These are phyloP conservation scores for Hippophae tibetana DNA, from an alignment of 306 rosid genomes.

Conservation along the genomic window DNA sequence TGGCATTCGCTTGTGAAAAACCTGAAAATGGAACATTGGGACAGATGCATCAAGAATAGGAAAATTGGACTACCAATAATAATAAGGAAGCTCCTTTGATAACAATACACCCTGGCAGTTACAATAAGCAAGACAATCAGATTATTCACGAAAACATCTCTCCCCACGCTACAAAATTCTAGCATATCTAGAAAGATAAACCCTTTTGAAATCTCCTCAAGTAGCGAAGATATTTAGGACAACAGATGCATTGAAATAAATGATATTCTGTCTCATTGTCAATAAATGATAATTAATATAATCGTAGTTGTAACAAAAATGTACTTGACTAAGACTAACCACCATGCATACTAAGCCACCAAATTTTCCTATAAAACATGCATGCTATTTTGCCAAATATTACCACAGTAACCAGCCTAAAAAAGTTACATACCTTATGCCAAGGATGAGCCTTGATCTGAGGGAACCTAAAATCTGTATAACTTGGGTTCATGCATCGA, in stretches of 20 bases:
- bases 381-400: neutral
- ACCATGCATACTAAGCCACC: neutral
- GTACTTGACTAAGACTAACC: neutral
- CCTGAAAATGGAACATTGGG: constrained; percentile 33
- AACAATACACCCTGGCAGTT: too few relatives aligned
- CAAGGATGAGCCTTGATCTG: constrained; percentile 96
- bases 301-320: too few relatives aligned
- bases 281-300: too few relatives aligned
- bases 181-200: neutral
- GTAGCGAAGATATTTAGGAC: neutral
- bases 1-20: constrained; percentile 90
- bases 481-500: constrained; percentile 95
- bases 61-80: neutral
- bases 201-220: neutral
- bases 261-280: too few relatives aligned
- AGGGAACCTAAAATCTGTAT: constrained; percentile 84
- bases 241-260: too few relatives aligned
- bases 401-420: neutral
- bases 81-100: constrained; percentile 1
- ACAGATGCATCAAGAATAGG: too few relatives aligned
- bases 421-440: constrained; percentile 68
- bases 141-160: too few relatives aligned
- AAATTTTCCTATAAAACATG: neutral
- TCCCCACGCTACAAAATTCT: too few relatives aligned
- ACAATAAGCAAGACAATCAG: too few relatives aligned